phyloP scores from a whole-genome alignment of 73 alveolate species.

The Blepharisma japonicum region DNA sequence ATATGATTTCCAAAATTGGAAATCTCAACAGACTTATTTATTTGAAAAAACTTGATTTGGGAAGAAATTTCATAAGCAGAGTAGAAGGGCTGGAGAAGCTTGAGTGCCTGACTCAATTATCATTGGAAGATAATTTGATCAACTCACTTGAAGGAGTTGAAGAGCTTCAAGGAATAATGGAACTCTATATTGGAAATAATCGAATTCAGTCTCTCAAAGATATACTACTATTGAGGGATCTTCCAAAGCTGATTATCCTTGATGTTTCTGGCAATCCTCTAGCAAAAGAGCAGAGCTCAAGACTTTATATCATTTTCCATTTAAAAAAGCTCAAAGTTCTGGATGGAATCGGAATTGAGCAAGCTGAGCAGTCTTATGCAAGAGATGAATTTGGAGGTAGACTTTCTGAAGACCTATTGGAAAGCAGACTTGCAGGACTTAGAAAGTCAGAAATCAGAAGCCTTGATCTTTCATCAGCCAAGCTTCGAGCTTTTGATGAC shows the following conservation, averaged over 20 bases:
- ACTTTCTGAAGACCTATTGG: slow-evolving; percentile 78
- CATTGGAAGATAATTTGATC: too few relatives aligned
- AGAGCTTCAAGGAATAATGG: slow-evolving; percentile 71
- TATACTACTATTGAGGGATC: slow-evolving; percentile 51
- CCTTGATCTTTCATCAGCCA: slow-evolving; percentile 65
- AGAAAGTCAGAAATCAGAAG: slow-evolving; percentile 54
- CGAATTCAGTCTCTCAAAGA: slow-evolving; percentile 67
- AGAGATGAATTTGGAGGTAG: slow-evolving; percentile 80
- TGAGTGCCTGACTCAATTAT: too few relatives aligned
- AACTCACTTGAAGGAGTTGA: too few relatives aligned
- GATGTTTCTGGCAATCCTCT: slow-evolving; percentile 79
- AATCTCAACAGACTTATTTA: slow-evolving; percentile 62
- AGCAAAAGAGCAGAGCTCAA: slow-evolving; percentile 61
- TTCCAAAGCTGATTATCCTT: slow-evolving; percentile 68
- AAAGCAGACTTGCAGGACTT: slow-evolving; percentile 56
- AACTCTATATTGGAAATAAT: slow-evolving; percentile 92
- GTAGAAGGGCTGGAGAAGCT: too few relatives aligned
- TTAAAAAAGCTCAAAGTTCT: slow-evolving; percentile 74
- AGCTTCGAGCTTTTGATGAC: slow-evolving; percentile 72
- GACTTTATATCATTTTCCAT: slow-evolving; percentile 69
- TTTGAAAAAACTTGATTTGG: slow-evolving; percentile 81
- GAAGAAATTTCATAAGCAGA: slow-evolving; percentile 59
- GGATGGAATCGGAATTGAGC: slow-evolving; percentile 76
- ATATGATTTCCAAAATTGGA: slow-evolving; percentile 70
- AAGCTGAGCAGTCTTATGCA: slow-evolving; percentile 62